Evolutionary conservation across 1,284 basidiomycete genomes (phyloP).

Genomic region (Ustilago shanxiensis): DNA sequence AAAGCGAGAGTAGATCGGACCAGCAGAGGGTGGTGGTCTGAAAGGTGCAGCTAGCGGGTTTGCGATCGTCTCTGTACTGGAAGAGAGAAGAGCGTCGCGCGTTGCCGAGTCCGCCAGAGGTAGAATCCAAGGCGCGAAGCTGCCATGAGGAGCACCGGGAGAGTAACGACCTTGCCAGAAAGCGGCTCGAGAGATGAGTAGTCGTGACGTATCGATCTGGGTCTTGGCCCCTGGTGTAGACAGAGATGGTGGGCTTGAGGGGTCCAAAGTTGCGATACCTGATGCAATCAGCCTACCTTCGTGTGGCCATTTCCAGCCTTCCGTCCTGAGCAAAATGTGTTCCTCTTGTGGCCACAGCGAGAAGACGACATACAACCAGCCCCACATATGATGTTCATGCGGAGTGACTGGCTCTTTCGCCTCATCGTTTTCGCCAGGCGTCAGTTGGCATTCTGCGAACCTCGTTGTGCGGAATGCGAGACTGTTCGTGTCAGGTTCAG

Average conservation of each 20-base stretch:
- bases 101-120: slow-evolving; percentile 33
- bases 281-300: slow-evolving; percentile 18
- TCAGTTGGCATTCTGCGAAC: slow-evolving; percentile 29
- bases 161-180: slow-evolving; percentile 67
- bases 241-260: slow-evolving; percentile 16
- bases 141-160: slow-evolving; percentile 31
- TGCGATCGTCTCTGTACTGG: slow-evolving; percentile 20
- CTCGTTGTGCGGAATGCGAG: slow-evolving; percentile 45
- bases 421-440: neutral
- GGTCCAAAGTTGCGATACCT: slow-evolving; percentile 49
- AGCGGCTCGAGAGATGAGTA: slow-evolving; percentile 54
- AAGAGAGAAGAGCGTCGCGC: slow-evolving; percentile 22
- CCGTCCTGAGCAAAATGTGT: slow-evolving; percentile 8
- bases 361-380: slow-evolving; percentile 47
- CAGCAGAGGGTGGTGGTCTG: slow-evolving; percentile 22
- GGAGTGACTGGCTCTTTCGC: too few species aligned
- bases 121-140: slow-evolving; percentile 47
- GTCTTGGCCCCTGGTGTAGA: slow-evolving; percentile 18
- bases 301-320: slow-evolving; percentile 10
- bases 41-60: slow-evolving; percentile 25
- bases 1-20: slow-evolving; percentile 61
- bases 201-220: slow-evolving; percentile 10
- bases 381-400: slow-evolving; percentile 57
- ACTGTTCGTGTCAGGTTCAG: slow-evolving; percentile 65
- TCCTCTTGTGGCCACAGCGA: slow-evolving; percentile 63